Conservation (phyloP, 1,284 basidiomycete species). For the Apiotrichum montevideense region DNA sequence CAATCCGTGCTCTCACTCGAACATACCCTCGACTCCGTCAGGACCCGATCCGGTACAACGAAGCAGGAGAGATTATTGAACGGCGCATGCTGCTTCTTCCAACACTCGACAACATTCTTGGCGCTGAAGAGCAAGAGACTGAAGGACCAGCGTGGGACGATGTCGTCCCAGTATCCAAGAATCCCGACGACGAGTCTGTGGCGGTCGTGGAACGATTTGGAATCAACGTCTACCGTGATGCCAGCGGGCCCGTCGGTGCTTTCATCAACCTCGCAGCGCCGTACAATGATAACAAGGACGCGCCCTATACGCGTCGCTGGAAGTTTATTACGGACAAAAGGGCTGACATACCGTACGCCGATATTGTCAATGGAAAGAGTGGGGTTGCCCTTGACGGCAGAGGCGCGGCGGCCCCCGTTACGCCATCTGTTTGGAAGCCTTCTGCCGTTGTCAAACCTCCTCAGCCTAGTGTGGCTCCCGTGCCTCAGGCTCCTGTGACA, state of each 20-base stretch:
- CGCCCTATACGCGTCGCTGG: conserved; percentile 59
- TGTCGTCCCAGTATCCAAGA: conserved; percentile 25
- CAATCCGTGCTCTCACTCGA: conserved; percentile 49
- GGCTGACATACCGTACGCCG: conserved; percentile 56
- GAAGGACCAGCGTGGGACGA: conserved; percentile 43
- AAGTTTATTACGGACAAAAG: conserved; percentile 70
- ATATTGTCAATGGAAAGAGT: conserved; percentile 73
- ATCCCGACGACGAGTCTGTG: conserved; percentile 26
- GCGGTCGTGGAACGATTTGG: conserved; percentile 36
- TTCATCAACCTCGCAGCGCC: conserved; percentile 58
- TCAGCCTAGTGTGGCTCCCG: neutral
- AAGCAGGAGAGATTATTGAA: conserved; percentile 32
- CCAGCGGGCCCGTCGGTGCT: conserved; percentile 31
- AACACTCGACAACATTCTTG: conserved; percentile 44
- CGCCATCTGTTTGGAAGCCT: neutral
- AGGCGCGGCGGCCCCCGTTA: neutral
- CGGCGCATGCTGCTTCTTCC: conserved; percentile 32
- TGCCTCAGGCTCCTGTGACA: no score
- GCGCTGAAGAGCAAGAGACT: conserved; percentile 47
- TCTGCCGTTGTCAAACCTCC: neutral
- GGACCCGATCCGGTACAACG: conserved; percentile 34
- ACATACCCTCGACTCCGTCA: conserved; percentile 48
- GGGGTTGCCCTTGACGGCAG: conserved; percentile 22
- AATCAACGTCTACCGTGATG: conserved; percentile 40
- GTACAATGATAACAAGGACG: conserved; percentile 60